Conservation (phyloP, 768 basidiomycete species). For the Mycena epipterygia region DNA sequence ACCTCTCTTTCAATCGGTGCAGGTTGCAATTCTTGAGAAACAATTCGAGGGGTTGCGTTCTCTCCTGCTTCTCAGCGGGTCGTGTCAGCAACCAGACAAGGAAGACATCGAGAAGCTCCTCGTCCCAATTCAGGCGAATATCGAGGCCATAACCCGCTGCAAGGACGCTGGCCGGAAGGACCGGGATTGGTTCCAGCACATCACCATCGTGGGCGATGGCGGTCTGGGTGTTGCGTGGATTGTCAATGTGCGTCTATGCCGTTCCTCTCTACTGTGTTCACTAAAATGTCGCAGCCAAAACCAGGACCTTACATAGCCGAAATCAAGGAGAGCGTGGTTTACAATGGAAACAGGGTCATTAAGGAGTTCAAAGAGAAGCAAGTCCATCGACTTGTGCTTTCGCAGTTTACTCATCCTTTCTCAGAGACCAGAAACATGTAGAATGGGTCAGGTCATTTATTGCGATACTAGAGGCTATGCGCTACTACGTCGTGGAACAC, state of each 20-base stretch:
- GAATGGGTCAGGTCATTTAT: conserved; percentile 89
- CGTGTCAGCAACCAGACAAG: conserved; percentile 86
- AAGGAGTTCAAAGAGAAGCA: conserved; percentile 96
- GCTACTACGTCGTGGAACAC: conserved; percentile 86
- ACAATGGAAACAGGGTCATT: conserved; percentile 91
- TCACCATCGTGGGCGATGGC: conserved; percentile 87
- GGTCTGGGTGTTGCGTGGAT: conserved; percentile 91
- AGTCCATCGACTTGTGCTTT: conserved; percentile 39
- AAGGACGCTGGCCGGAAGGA: conserved; percentile 88
- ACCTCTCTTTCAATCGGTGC: conserved; percentile 9
- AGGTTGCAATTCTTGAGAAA: conserved; percentile 80
- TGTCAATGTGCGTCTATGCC: conserved; percentile 68
- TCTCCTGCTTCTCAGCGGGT: conserved; percentile 74
- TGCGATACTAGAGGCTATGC: conserved; percentile 80
- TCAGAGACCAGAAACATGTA: conserved; percentile 86
- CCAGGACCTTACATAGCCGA: conserved; percentile 87
- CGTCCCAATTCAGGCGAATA: conserved; percentile 75
- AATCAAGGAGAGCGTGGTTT: conserved; percentile 87
- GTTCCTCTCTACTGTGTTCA: background rate
- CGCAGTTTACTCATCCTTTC: conserved; percentile 22
- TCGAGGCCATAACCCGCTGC: conserved; percentile 82
- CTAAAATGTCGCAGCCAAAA: conserved; percentile 67
- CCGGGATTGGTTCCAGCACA: conserved; percentile 85
- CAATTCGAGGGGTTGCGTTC: conserved; percentile 78
- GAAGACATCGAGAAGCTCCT: conserved; percentile 70